Evolutionary conservation across 306 rosid genomes (phyloP), one percentile per base, ranked within the genome.

Genomic region (Calophaca sinica): DNA sequence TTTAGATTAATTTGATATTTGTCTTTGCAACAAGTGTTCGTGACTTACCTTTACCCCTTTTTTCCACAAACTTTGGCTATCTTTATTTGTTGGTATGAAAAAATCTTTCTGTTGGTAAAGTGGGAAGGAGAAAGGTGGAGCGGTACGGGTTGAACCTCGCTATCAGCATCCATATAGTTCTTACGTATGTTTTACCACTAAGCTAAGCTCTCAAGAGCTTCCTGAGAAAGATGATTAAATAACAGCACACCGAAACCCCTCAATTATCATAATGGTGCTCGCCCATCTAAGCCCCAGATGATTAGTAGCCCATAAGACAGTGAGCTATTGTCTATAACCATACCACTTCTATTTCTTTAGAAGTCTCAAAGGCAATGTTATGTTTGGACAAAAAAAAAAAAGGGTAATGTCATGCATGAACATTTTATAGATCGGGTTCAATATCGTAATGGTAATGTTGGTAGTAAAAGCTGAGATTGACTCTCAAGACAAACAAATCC

Each of bases 401-500:
- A n/a, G n/a, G 26, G 1, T 20, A 20, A 20, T 20, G 26, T 20
- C 26, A 20, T 20, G 26, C 20, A 32, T 35, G 31, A 38, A 38
- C 31, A 14, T 35, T 62, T 12, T 33, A 46, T 26, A 61, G 12
- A 38, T 62, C 10, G 29, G 12, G 50, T 62, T 62, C 31, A 7
- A n/a, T 3, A 33, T 33, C 14, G 41, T n/a, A 15, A 63, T 63
- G 52, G 35, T 15, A 15, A 39, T 63, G 69, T 64, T 64, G 1
- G 35, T 63, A 5, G 13, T 39, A 39, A 62, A 39, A 15, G 1
- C 29, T 8, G 3, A 53, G 57, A 57, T 12, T n/a, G 49, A 73
- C 31, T 54, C 50, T 54, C 11, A 31, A 61, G 70, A 33, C 55
- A 60, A 51, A 64, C 70, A 68, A 62, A 73, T 57, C 3, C 54